Conservation (phyloP, 768 basidiomycete species). For the Baorangia bicolor region DNA sequence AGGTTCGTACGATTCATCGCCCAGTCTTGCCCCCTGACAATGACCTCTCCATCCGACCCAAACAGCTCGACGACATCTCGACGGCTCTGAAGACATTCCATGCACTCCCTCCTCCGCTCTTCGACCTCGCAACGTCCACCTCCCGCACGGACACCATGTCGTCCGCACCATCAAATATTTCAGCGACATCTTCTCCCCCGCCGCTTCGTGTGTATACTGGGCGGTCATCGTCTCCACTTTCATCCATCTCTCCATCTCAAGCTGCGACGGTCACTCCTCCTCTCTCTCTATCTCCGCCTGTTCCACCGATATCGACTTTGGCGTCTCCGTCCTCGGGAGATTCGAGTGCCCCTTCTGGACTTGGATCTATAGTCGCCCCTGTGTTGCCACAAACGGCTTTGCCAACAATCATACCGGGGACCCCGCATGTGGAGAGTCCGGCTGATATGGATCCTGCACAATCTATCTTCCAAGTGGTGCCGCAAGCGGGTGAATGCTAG, state of each 20-base stretch:
- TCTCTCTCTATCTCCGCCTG: conserved; percentile 9
- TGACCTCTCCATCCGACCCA: not conserved
- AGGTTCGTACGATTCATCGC: conserved; percentile 41
- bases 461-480: conserved; percentile 6
- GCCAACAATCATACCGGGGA: conserved; percentile 21
- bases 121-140: conserved; percentile 31
- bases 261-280: not conserved
- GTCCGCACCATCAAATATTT: conserved; percentile 21
- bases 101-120: conserved; percentile 40
- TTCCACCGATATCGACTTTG: conserved; percentile 24
- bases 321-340: conserved; percentile 1
- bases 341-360: not conserved
- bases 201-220: not conserved
- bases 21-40: not conserved
- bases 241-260: conserved; percentile 9
- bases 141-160: conserved; percentile 34
- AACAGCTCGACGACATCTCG: conserved; percentile 33
- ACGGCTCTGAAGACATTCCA: conserved; percentile 43
- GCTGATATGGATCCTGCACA: conserved; percentile 21
- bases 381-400: conserved; percentile 8
- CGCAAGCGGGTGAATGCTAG: not conserved
- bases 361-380: conserved; percentile 6
- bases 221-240: conserved; percentile 2
- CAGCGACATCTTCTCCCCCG: conserved; percentile 17
- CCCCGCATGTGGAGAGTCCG: conserved; percentile 34